phyloP scores from a whole-genome alignment of 2,329 filamentous ascomycete species.

The Pseudopyricularia javanii region DNA sequence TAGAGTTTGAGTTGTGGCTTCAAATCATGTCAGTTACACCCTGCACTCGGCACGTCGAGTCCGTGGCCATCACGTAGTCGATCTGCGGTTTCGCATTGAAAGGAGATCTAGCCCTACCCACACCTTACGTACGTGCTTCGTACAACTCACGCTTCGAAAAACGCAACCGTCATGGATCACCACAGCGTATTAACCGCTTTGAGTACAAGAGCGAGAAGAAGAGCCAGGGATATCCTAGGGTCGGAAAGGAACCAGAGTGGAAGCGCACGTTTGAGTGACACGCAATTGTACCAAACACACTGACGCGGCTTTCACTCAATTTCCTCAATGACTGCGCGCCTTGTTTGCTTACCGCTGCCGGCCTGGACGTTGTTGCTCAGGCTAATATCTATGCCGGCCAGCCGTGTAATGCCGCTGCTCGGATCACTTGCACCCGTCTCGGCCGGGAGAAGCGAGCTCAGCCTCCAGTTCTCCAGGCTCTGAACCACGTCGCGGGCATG shows the following conservation, averaged over 20 bases:
- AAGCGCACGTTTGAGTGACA: background rate
- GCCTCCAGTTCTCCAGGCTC: constrained; percentile 49
- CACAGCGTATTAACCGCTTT: too few relatives aligned
- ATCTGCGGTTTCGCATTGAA: background rate
- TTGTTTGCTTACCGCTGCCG: constrained; percentile 2
- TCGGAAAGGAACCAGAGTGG: too few relatives aligned
- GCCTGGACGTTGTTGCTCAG: constrained; percentile 8
- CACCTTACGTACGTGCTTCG: too few relatives aligned
- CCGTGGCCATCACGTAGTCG: too few relatives aligned
- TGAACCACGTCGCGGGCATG: constrained; percentile 58
- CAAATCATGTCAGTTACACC: background rate
- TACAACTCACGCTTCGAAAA: too few relatives aligned
- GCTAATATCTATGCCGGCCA: constrained; percentile 32
- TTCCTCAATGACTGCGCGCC: constrained; percentile 42
- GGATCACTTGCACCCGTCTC: background rate
- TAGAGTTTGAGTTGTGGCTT: too few relatives aligned
- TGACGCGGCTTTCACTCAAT: constrained; percentile 31
- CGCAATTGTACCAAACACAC: background rate
- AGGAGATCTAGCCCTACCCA: background rate
- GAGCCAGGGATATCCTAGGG: too few relatives aligned
- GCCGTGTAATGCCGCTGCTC: constrained; percentile 10
- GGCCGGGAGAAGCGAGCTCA: constrained; percentile 18
- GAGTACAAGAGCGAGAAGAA: too few relatives aligned
- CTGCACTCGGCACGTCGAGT: background rate
- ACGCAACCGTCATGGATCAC: too few relatives aligned